phyloP scores from a whole-genome alignment of 2,329 filamentous ascomycete genomes.

The Pleomassaria siparia region DNA sequence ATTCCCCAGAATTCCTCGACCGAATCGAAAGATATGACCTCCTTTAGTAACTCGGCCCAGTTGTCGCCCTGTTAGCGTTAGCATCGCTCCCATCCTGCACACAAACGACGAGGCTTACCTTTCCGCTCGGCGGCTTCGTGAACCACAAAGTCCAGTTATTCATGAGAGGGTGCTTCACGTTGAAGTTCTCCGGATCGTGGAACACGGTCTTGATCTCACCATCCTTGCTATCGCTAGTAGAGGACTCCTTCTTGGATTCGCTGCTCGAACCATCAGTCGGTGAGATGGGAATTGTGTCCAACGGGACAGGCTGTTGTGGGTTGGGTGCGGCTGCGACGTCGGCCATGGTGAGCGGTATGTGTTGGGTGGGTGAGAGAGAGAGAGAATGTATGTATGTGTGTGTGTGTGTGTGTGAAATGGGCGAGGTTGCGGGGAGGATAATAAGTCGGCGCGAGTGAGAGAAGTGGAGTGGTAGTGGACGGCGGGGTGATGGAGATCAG shows the following conservation, averaged over 20 bases:
- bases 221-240: slow-evolving; percentile 44
- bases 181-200: slow-evolving; percentile 98
- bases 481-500: slow-evolving; percentile 12
- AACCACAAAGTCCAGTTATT: slow-evolving; percentile 99
- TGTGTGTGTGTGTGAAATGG: slow-evolving; percentile 6
- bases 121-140: slow-evolving; percentile 95
- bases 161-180: slow-evolving; percentile 97
- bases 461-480: slow-evolving; percentile 19
- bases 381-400: neutral
- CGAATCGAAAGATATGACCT: slow-evolving; percentile 97
- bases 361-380: slow-evolving; percentile 4
- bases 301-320: slow-evolving; percentile 52
- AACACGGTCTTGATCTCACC: slow-evolving; percentile 85
- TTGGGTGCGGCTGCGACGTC: slow-evolving; percentile 42
- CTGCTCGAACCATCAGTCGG: slow-evolving; percentile 50
- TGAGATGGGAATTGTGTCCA: slow-evolving; percentile 59
- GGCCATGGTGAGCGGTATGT: slow-evolving; percentile 40
- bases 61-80: slow-evolving; percentile 73
- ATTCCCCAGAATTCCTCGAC: slow-evolving; percentile 99
- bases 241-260: slow-evolving; percentile 35
- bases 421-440: slow-evolving; percentile 1
- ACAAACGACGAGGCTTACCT: slow-evolving; percentile 61
- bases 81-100: slow-evolving; percentile 2
- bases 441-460: slow-evolving; percentile 16
- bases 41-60: slow-evolving; percentile 97